Conservation (phyloP, 139 green algal species). For the Nannochloris sp. region DNA sequence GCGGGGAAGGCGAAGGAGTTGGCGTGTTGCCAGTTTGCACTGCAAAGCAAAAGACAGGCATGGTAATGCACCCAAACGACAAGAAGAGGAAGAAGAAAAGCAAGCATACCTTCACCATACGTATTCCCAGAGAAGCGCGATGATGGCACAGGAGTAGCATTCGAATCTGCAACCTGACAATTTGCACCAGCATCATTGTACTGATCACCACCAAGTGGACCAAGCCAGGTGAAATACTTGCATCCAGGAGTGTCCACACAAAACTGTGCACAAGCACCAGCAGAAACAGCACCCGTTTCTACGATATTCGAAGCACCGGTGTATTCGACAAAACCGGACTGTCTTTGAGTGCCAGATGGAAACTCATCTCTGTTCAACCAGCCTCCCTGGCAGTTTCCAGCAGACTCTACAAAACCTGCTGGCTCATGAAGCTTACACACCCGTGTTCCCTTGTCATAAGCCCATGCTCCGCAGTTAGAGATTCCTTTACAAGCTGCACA, state of each 20-base stretch:
- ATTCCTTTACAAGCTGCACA: neutral
- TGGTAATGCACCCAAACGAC: neutral
- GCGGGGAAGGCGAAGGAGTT: neutral
- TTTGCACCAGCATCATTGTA: neutral
- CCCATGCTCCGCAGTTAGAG: neutral
- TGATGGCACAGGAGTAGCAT: neutral
- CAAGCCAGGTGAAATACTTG: constrained; percentile 1
- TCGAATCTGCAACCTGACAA: neutral
- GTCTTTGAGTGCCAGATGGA: neutral
- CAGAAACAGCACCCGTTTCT: neutral
- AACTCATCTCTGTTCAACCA: constrained; percentile 2
- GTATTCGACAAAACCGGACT: neutral
- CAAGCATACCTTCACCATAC: neutral
- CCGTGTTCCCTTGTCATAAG: neutral
- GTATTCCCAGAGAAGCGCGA: neutral
- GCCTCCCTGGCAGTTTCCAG: neutral
- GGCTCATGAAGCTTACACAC: neutral
- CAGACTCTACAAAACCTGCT: neutral
- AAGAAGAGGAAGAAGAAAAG: neutral
- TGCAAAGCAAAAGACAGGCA: neutral
- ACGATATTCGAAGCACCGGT: neutral
- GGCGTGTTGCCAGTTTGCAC: neutral
- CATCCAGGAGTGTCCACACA: neutral
- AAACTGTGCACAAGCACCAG: neutral
- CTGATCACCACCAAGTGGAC: neutral